These are phyloP conservation scores for Collybia sordida DNA, from an alignment of 768 basidiomycete genomes.

Conservation along the genomic window DNA sequence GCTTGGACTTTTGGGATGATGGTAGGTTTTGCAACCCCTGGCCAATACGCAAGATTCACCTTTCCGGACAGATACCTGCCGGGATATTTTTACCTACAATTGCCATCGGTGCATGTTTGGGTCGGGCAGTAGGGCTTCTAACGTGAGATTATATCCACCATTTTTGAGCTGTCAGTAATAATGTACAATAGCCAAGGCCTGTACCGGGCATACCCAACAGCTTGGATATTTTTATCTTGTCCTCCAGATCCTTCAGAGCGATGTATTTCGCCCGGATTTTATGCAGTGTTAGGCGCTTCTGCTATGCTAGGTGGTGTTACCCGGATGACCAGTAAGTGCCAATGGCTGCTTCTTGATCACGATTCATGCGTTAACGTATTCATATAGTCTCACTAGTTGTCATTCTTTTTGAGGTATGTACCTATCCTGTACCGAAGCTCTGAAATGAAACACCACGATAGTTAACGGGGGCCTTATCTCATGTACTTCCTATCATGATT, in stretches of 20 bases:
- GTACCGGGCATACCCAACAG: constrained; percentile 62
- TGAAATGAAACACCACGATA: constrained; percentile 19
- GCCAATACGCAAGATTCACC: not conserved
- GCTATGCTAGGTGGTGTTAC: constrained; percentile 78
- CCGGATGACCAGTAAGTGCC: constrained; percentile 64
- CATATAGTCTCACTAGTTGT: constrained; percentile 68
- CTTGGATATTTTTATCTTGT: constrained; percentile 72
- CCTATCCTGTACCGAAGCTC: not conserved
- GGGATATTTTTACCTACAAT: constrained; percentile 80
- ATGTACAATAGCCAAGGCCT: constrained; percentile 54
- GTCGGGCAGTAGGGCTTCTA: constrained; percentile 67
- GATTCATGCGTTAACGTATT: constrained; percentile 2
- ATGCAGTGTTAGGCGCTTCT: constrained; percentile 74
- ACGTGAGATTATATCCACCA: constrained; percentile 42
- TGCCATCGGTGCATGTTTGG: constrained; percentile 70
- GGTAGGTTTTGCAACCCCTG: constrained; percentile 33
- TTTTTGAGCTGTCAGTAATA: not conserved
- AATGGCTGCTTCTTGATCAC: not conserved
- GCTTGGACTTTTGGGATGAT: constrained; percentile 83
- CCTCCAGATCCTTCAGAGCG: constrained; percentile 67
- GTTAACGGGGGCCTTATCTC: constrained; percentile 78
- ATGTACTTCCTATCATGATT: constrained; percentile 83
- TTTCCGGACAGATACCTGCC: constrained; percentile 54
- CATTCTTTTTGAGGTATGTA: constrained; percentile 66
- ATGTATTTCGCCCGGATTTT: constrained; percentile 76